Base-by-base conservation (phyloP, 1,284 basidiomycete genomes). In the Ceratobasidium papillatum region DNA sequence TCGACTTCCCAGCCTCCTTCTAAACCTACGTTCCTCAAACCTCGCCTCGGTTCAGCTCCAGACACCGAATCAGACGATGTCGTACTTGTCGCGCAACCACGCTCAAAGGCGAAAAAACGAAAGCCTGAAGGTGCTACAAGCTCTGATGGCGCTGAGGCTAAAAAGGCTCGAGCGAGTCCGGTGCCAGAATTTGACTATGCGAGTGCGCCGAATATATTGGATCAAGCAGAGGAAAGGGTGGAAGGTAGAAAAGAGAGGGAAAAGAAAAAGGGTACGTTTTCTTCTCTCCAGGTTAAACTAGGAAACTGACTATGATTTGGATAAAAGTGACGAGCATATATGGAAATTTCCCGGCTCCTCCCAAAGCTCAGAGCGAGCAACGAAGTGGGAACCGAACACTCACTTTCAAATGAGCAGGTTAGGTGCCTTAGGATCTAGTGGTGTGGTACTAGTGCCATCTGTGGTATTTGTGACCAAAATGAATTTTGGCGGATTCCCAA, bases 151-250 rank as follows among this genome's bases (percentile, higher is more conserved):
- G 41, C 77, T 49, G 59, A 77, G 79, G 27, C 52, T 5, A 38
- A 71, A 45, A 65, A 47, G 75, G 74, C 71, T 49, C 59, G 45
- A 30, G 45, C 49, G 41, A 76, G 78, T 32, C 73, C 78, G 36
- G 79, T 76, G 72, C 76, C 78, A 12, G 77, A 77, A 43, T 96
- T 95, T 80, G 93, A 95, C 82, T 96, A 95, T 80, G 82, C 86
- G 1, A 82, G 85, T 3, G 89, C 87, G 51, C 88, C 92, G 11
- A 95, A 94, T 80, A 87, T 96, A 73, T 83, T 97, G 76, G 95
- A 97, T 79, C 87, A 88, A 52, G 66, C 81, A 79, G 78, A 83
- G 80, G 77, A 84, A 83, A 30, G 17, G 12, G n/a, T 22, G 4
- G 38, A 12, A 3, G 45, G 68, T 2, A 72, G 77, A 87, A 85